Conservation (phyloP, 2,329 filamentous ascomycete species). For the Aspergillus awamori region DNA sequence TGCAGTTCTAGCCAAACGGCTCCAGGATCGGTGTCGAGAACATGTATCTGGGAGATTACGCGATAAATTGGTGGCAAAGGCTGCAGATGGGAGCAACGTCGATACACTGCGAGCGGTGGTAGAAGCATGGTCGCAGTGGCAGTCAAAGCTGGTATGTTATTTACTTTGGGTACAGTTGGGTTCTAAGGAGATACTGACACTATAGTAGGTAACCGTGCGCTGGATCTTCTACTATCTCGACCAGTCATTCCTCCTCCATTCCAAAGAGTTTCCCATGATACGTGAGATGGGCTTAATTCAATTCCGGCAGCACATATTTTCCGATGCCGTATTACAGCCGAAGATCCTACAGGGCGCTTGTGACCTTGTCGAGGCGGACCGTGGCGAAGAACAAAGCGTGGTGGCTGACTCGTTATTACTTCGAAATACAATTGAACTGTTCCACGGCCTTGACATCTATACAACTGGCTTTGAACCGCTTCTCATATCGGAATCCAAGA, state of each 20-base stretch:
- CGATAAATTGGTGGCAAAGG: slow-evolving; percentile 59
- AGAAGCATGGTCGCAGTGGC: slow-evolving; percentile 75
- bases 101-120: slow-evolving; percentile 65
- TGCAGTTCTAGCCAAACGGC: slow-evolving; percentile 65
- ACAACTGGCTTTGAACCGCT: slow-evolving; percentile 75
- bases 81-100: slow-evolving; percentile 60
- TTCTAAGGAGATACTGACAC: not conserved
- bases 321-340: slow-evolving; percentile 54
- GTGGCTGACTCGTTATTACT: slow-evolving; percentile 68
- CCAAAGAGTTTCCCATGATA: slow-evolving; percentile 69
- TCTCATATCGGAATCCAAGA: slow-evolving; percentile 68
- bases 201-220: slow-evolving; percentile 68
- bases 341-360: slow-evolving; percentile 72
- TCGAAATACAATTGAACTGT: slow-evolving; percentile 74
- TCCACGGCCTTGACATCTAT: slow-evolving; percentile 84
- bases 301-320: slow-evolving; percentile 68
- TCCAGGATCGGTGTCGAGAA: slow-evolving; percentile 67
- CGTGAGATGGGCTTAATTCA: slow-evolving; percentile 77
- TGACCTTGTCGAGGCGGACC: slow-evolving; percentile 72
- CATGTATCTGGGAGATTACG: slow-evolving; percentile 64
- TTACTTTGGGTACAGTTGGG: not conserved
- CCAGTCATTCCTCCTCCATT: slow-evolving; percentile 79
- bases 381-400: slow-evolving; percentile 55
- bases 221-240: slow-evolving; percentile 95
- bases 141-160: slow-evolving; percentile 67